A percentile compares a stretch with the other conserved stretches of the same genome.
These are phyloP conservation scores for Didymella pomorum DNA, from an alignment of 2,329 filamentous ascomycete species.

Conservation along the genomic window DNA sequence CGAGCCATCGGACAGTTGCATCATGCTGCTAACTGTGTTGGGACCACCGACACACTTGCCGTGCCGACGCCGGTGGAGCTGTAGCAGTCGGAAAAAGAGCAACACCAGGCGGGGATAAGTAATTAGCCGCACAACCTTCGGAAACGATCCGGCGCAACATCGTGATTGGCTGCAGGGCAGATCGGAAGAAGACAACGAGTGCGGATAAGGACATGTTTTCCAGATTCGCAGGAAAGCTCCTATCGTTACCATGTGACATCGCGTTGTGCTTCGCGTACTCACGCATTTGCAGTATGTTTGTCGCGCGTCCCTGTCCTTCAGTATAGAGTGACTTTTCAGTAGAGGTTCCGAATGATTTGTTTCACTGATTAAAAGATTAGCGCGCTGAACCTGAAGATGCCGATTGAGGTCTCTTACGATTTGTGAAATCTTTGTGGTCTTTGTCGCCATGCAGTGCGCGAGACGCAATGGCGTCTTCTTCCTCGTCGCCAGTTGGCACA, in stretches of 20 bases:
- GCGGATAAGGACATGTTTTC: constrained; percentile 33
- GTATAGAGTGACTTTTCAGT: constrained; percentile 23
- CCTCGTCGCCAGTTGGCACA: constrained; percentile 46
- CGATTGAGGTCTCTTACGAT: constrained; percentile 30
- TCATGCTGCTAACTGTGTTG: constrained; percentile 33
- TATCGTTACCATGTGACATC: constrained; percentile 9
- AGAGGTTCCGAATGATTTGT: constrained; percentile 44
- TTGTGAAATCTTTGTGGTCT: constrained; percentile 49
- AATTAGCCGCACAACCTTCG: constrained; percentile 34
- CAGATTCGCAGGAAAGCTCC: constrained; percentile 8
- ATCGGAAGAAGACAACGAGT: constrained; percentile 23
- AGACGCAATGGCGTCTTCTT: constrained; percentile 47
- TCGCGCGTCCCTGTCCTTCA: background rate
- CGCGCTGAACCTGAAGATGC: background rate
- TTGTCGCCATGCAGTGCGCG: constrained; percentile 46
- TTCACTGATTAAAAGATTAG: constrained; percentile 38
- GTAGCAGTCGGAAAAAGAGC: constrained; percentile 32
- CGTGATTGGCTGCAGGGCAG: constrained; percentile 22
- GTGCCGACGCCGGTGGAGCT: constrained; percentile 42
- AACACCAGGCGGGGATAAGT: constrained; percentile 35
- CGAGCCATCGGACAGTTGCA: constrained; percentile 26
- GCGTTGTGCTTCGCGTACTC: constrained; percentile 1
- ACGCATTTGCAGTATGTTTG: background rate
- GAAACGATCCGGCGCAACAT: constrained; percentile 23
- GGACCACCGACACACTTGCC: constrained; percentile 44